Evolutionary conservation across 495 filamentous ascomycete species (phyloP).

Genomic region (Lasiosphaeris hirsuta): DNA sequence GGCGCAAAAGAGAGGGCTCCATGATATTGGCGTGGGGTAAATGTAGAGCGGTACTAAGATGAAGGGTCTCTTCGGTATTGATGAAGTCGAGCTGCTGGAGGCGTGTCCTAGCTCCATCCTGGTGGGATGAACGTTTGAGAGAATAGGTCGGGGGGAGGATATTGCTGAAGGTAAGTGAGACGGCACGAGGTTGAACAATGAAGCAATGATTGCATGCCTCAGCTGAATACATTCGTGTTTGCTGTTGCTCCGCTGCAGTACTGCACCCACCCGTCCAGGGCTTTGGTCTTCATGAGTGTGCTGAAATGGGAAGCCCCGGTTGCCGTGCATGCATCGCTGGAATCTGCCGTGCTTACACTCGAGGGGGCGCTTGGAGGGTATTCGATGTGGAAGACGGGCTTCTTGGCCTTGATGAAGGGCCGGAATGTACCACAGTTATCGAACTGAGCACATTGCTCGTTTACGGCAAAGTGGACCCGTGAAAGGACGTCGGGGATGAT

Average conservation of each 20-base stretch:
- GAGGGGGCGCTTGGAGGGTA: constrained; percentile 51
- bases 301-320: constrained; percentile 44
- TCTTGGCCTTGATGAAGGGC: constrained; percentile 54
- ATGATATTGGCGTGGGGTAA: constrained; percentile 50
- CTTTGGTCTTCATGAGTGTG: constrained; percentile 62
- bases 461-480: constrained; percentile 64
- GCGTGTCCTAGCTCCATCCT: too few species aligned
- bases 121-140: too few species aligned
- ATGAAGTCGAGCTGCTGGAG: not conserved
- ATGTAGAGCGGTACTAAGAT: constrained; percentile 55
- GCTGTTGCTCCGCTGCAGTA: constrained; percentile 33
- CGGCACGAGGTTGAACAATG: not conserved
- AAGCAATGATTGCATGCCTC: not conserved
- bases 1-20: constrained; percentile 46
- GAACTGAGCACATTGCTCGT: constrained; percentile 64
- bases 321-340: constrained; percentile 10
- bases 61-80: not conserved
- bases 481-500: constrained; percentile 56
- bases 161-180: too few species aligned
- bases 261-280: constrained; percentile 57
- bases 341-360: constrained; percentile 29
- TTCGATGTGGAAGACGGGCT: constrained; percentile 75
- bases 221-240: constrained; percentile 13
- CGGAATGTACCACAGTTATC: constrained; percentile 53
- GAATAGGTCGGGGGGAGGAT: too few species aligned